Evolutionary conservation across 495 filamentous ascomycete genomes (phyloP).

Genomic region (Neurospora sp.): DNA sequence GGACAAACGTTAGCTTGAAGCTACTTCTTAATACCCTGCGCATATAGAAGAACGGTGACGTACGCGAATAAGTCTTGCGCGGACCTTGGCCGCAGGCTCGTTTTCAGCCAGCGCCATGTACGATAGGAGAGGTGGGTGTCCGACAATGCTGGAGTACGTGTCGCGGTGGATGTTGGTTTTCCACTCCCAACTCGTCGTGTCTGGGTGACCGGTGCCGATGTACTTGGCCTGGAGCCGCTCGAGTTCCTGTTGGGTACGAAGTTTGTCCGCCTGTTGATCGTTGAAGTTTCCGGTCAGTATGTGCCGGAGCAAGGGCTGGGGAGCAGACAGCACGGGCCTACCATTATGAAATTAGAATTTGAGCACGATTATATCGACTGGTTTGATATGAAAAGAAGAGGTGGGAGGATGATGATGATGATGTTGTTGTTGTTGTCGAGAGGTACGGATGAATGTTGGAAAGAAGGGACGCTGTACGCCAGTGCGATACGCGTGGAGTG

Average conservation of each 20-base stretch:
- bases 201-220: constrained; percentile 94
- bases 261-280: constrained; percentile 72
- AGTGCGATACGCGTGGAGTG: background rate
- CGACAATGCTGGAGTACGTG: constrained; percentile 72
- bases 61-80: constrained; percentile 66
- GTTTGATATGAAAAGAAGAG: background rate
- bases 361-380: background rate
- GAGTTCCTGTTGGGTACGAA: constrained; percentile 93
- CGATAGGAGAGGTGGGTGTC: constrained; percentile 79
- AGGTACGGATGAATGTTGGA: background rate
- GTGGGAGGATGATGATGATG: no score
- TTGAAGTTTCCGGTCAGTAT: background rate
- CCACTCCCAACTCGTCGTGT: constrained; percentile 97
- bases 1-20: background rate
- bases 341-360: background rate
- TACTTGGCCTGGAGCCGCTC: constrained; percentile 90
- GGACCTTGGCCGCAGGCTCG: constrained; percentile 64
- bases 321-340: background rate
- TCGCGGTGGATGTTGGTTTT: constrained; percentile 82
- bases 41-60: constrained; percentile 1
- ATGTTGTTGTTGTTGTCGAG: background rate
- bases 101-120: constrained; percentile 88
- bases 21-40: background rate
- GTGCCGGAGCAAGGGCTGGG: background rate
- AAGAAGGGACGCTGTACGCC: background rate